phyloP scores from a whole-genome alignment of 441 rosid species.

The Geranium incanum region DNA sequence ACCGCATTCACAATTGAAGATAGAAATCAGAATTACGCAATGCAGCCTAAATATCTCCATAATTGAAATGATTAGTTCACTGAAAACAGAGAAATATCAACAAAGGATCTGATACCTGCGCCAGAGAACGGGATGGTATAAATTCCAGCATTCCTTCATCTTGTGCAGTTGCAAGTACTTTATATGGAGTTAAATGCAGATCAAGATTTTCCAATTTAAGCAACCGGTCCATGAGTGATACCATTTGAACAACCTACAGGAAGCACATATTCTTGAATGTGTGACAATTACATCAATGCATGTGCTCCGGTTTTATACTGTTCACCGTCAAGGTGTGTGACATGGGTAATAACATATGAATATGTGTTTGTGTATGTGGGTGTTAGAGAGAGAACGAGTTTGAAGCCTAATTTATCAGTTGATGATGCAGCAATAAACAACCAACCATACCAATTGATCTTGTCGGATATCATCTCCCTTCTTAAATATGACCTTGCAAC shows the following conservation, averaged over 20 bases:
- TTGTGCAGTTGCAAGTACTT: slow-evolving; percentile 93
- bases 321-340: neutral
- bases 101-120: slow-evolving; percentile 52
- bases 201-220: slow-evolving; percentile 95
- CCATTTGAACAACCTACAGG: slow-evolving; percentile 93
- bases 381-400: neutral
- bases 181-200: slow-evolving; percentile 83
- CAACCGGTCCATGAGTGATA: slow-evolving; percentile 94
- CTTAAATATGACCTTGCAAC: slow-evolving; percentile 78
- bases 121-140: slow-evolving; percentile 86
- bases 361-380: neutral
- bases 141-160: slow-evolving; percentile 99
- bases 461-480: slow-evolving; percentile 98
- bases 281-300: neutral
- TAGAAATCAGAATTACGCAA: neutral
- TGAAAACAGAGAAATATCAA: slow-evolving; percentile 7
- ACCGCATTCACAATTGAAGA: neutral
- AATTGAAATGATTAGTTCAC: too few relatives aligned
- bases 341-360: neutral
- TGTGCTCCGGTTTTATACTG: neutral
- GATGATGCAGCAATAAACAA: slow-evolving; percentile 9
- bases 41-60: neutral
- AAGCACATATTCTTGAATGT: slow-evolving; percentile 21
- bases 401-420: neutral
- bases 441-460: slow-evolving; percentile 77